phyloP scores from a whole-genome alignment of 148 eudicot species.

The Camellia lanceoleosa region DNA sequence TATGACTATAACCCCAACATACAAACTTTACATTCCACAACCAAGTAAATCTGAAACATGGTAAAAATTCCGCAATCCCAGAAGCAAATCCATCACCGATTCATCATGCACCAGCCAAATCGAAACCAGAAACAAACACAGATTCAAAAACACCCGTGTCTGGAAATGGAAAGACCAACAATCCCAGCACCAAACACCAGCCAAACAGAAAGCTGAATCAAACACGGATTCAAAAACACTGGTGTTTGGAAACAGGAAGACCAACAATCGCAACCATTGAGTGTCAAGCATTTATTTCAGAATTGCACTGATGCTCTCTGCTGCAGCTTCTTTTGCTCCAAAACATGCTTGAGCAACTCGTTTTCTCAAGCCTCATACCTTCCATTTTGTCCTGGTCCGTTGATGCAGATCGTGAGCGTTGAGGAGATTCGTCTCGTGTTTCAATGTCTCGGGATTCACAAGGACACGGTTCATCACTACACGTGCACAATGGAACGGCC shows the following conservation, averaged over 20 bases:
- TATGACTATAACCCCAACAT: background rate
- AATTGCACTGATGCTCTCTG: slow-evolving; percentile 84
- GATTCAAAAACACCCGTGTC: slow-evolving; percentile 3
- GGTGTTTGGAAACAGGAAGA: background rate
- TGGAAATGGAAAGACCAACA: background rate
- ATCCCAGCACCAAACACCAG: background rate
- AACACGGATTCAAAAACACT: background rate
- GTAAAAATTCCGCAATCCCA: slow-evolving; percentile 8
- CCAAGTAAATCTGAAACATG: background rate
- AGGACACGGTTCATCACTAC: slow-evolving; percentile 85
- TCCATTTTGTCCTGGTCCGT: slow-evolving; percentile 56
- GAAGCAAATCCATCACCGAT: background rate
- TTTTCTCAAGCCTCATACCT: slow-evolving; percentile 61
- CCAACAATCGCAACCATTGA: background rate
- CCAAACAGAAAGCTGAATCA: slow-evolving; percentile 10
- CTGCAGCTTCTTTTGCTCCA: slow-evolving; percentile 94
- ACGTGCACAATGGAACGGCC: slow-evolving; percentile 70
- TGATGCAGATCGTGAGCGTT: slow-evolving; percentile 37
- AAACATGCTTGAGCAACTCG: slow-evolving; percentile 87
- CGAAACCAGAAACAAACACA: slow-evolving; percentile 8
- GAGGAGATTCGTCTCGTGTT: slow-evolving; percentile 59
- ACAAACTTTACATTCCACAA: slow-evolving; percentile 10
- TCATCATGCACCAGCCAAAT: background rate
- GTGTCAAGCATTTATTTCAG: slow-evolving; percentile 72
- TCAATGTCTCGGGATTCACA: slow-evolving; percentile 59